Conservation (phyloP, 495 filamentous ascomycete species). For the Aspergillus nanangensis region DNA sequence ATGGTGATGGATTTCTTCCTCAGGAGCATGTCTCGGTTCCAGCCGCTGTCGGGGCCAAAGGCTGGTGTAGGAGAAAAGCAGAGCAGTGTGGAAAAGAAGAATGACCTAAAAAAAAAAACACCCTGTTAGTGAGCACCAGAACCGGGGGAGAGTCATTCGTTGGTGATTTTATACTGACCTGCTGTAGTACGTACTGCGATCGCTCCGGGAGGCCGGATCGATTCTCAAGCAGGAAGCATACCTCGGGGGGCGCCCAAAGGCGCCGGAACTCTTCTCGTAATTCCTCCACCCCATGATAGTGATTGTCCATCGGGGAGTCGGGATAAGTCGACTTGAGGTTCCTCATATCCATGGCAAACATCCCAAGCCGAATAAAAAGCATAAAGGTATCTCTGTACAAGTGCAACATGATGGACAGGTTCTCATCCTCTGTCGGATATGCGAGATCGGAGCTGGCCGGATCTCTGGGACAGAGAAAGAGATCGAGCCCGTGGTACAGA, state of each 20-base stretch:
- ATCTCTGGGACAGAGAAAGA: conserved; percentile 26
- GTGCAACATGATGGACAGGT: conserved; percentile 37
- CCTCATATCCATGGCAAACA: conserved; percentile 35
- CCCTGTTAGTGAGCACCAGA: conserved; percentile 2
- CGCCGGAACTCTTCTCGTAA: conserved; percentile 35
- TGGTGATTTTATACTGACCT: conserved; percentile 28
- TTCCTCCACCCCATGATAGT: conserved; percentile 20
- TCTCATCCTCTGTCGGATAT: conserved; percentile 31
- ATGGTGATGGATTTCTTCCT: conserved; percentile 40
- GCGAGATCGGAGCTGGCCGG: conserved; percentile 25
- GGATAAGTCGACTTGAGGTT: conserved; percentile 16
- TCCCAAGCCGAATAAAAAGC: conserved; percentile 36
- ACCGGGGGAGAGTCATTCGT: not conserved
- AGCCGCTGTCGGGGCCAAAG: conserved; percentile 46
- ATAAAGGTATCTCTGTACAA: conserved; percentile 41
- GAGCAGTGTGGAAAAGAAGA: conserved; percentile 44
- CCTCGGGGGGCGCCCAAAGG: conserved; percentile 39
- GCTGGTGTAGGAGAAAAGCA: conserved; percentile 48
- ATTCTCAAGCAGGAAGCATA: conserved; percentile 29
- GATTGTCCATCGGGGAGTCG: conserved; percentile 12
- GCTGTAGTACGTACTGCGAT: conserved; percentile 40
- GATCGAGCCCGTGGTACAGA: conserved; percentile 40
- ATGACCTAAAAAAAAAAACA: conserved; percentile 23
- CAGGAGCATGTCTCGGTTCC: conserved; percentile 22
- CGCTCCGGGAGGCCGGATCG: conserved; percentile 35